A percentile compares a stretch with the other conserved stretches of the same genome.
These are phyloP conservation scores for Colletotrichum sp. DNA, from an alignment of 2,329 filamentous ascomycete species.

Conservation along the genomic window DNA sequence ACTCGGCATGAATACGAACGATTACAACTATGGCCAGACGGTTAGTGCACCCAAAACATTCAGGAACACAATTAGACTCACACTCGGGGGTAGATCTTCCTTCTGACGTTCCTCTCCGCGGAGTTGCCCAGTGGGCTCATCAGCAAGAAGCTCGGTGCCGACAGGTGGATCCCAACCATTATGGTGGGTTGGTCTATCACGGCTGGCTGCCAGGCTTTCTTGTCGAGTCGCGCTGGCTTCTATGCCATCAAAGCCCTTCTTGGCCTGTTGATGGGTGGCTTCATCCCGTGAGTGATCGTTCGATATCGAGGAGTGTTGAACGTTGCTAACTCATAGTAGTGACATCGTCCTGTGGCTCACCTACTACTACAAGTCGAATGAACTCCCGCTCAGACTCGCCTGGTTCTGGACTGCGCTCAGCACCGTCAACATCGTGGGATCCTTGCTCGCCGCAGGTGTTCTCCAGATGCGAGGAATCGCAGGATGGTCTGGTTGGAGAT, in stretches of 20 bases:
- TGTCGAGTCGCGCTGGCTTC: slow-evolving; percentile 40
- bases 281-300: slow-evolving; percentile 47
- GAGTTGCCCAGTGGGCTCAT: slow-evolving; percentile 55
- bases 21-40: slow-evolving; percentile 49
- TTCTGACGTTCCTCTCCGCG: slow-evolving; percentile 49
- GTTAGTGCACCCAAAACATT: slow-evolving; percentile 23
- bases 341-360: slow-evolving; percentile 36
- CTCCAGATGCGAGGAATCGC: slow-evolving; percentile 39
- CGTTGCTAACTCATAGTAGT: not conserved
- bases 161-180: slow-evolving; percentile 48
- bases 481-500: slow-evolving; percentile 45
- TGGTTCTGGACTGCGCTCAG: slow-evolving; percentile 35
- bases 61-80: slow-evolving; percentile 2
- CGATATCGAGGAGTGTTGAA: not conserved
- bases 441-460: slow-evolving; percentile 50
- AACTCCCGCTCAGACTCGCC: slow-evolving; percentile 32
- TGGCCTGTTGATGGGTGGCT: slow-evolving; percentile 54
- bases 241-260: slow-evolving; percentile 47
- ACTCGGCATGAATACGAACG: slow-evolving; percentile 48
- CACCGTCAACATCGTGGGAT: slow-evolving; percentile 38
- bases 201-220: slow-evolving; percentile 40
- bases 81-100: slow-evolving; percentile 39
- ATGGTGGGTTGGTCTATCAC: slow-evolving; percentile 47
- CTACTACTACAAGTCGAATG: slow-evolving; percentile 36
- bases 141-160: slow-evolving; percentile 56